These are phyloP conservation scores for Apiospora arundinis DNA, from an alignment of 2,329 filamentous ascomycete species.

Conservation along the genomic window DNA sequence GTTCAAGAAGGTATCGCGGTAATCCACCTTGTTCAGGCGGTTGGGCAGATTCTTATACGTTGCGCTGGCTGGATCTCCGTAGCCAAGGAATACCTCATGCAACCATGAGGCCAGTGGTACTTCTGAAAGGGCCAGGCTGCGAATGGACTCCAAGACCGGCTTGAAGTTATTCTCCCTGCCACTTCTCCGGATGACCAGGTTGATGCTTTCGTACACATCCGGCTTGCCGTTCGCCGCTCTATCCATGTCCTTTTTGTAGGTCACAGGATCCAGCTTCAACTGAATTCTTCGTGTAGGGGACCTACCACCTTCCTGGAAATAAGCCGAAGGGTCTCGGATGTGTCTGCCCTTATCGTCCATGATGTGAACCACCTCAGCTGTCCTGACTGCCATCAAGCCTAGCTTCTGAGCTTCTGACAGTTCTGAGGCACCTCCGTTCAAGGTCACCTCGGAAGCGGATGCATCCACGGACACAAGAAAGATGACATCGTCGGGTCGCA, in stretches of 20 bases:
- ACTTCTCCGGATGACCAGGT: constrained; percentile 82
- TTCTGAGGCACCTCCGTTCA: constrained; percentile 58
- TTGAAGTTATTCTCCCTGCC: constrained; percentile 98
- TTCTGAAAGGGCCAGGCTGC: constrained; percentile 82
- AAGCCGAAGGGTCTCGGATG: constrained; percentile 67
- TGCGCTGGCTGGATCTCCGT: constrained; percentile 88
- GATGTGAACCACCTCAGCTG: constrained; percentile 85
- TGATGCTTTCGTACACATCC: constrained; percentile 84
- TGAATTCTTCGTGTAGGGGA: constrained; percentile 73
- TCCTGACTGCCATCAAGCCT: constrained; percentile 74
- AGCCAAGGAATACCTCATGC: constrained; percentile 96
- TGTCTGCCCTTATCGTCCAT: constrained; percentile 83
- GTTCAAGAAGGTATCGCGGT: constrained; percentile 91
- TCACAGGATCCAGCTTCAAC: constrained; percentile 78
- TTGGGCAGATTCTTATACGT: constrained; percentile 84
- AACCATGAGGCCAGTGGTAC: constrained; percentile 89
- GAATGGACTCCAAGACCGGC: constrained; percentile 89
- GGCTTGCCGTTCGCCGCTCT: constrained; percentile 68
- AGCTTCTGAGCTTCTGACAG: constrained; percentile 63
- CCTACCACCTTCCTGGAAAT: constrained; percentile 68
- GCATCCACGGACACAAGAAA: constrained; percentile 83
- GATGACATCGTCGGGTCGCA: constrained; percentile 86
- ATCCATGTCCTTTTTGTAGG: constrained; percentile 80
- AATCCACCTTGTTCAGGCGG: constrained; percentile 80
- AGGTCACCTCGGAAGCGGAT: constrained; percentile 54